phyloP scores from a whole-genome alignment of 176 grass and related monocot species.

The Saccharum spontaneum region DNA sequence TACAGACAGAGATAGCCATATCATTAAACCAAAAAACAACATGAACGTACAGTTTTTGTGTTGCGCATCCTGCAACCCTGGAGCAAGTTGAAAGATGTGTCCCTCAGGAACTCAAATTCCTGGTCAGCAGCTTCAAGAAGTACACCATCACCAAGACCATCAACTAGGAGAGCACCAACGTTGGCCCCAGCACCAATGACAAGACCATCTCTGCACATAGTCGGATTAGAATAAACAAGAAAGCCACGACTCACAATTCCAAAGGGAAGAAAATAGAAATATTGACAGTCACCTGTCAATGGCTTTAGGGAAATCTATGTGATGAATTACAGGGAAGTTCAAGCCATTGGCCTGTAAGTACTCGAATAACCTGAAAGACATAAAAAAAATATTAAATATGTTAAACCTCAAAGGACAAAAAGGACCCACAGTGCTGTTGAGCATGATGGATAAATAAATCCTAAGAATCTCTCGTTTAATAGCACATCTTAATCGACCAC shows the following conservation, averaged over 20 bases:
- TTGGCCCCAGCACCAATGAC: slow-evolving; percentile 88
- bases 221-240: slow-evolving; percentile 37
- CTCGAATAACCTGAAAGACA: slow-evolving; percentile 81
- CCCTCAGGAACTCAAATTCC: slow-evolving; percentile 87
- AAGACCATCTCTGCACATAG: slow-evolving; percentile 75
- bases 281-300: slow-evolving; percentile 49
- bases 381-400: slow-evolving; percentile 15
- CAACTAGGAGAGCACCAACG: slow-evolving; percentile 84
- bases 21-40: neutral
- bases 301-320: slow-evolving; percentile 73
- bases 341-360: slow-evolving; percentile 75
- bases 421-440: neutral
- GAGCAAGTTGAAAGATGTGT: slow-evolving; percentile 96
- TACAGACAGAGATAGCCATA: neutral
- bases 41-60: slow-evolving; percentile 88
- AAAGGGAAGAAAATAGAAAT: neutral
- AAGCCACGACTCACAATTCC: neutral
- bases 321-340: slow-evolving; percentile 90
- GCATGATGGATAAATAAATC: slow-evolving; percentile 1
- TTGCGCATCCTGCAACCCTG: slow-evolving; percentile 99
- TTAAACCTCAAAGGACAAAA: slow-evolving; percentile 3
- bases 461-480: neutral
- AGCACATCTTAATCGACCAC: neutral
- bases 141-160: slow-evolving; percentile 92
- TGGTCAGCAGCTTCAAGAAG: slow-evolving; percentile 80